Evolutionary conservation across 148 eudicot genomes (phyloP), one percentile per base, ranked within the genome.

Genomic region (Euryodendron excelsum): DNA sequence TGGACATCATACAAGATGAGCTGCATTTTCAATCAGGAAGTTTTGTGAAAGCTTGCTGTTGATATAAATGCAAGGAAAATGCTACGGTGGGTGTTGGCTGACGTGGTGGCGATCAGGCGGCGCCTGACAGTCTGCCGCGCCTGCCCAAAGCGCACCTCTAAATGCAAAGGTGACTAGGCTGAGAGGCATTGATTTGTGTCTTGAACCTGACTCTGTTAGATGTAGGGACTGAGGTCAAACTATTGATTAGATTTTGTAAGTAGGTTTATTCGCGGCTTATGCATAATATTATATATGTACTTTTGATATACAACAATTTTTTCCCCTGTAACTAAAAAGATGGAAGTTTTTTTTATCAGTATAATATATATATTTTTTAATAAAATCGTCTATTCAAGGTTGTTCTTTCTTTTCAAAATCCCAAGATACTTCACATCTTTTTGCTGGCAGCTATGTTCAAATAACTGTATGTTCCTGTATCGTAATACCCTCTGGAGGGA

Each of bases 171-270:
- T 23, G 65, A 11, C 33, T 23, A 23, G 0, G 15, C 34, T 56
- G 77, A 73, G 53, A 74, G 50, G 64, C 41, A 27, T 34, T 60
- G 36, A 60, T 74, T 41, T 60, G 15, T 41, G 11, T 30, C 20
- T 28, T 33, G 41, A 41, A 41, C 25, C 14, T 17, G 78, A 28
- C 52, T 61, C 34, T 21, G 31, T 17, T 20, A 44, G 55, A 27
- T 69, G 34, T 25, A 11, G 55, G 6, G 5, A 41, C 53, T 15
- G 34, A 15, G 5, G 6, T 9, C 53, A 12, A 20, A 31, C 39
- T 28, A 58, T 75, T 75, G 78, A 44, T 75, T 48, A 47, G 58
- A 75, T 75, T 75, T 75, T 75, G 78, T 62, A 63, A 64, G 70
- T 75, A 75, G 78, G 69, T 28, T 45, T 28, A 41, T 30, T 62